Base-by-base conservation (phyloP, 805 yeast genomes). In the Nakazawaea anatomiae region DNA sequence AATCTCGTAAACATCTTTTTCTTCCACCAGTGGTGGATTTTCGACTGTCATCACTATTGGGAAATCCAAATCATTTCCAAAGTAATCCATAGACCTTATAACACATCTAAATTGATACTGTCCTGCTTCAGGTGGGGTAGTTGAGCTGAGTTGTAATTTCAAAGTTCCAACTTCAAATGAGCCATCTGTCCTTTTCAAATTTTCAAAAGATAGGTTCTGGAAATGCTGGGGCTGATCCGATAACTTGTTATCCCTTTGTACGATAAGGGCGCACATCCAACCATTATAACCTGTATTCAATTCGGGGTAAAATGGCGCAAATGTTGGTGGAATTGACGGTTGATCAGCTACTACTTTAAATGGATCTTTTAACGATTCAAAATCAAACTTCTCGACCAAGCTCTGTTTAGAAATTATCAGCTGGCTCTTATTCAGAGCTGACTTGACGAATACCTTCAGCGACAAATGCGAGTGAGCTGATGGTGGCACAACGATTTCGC, bases 211-310 rank as follows among this genome's bases (percentile, higher is more conserved):
- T 31, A 75, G 69, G 54, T 77, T 71, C 42, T 75, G 74, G 57
- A 87, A 61, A 45, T 66, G 66, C 27, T 74, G 72, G 4, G 89
- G 89, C 8, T 79, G 72, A 56, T 91, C 97, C 27, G 85, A 79
- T 44, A 94, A 70, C 65, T 87, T 89, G 54, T 80, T 82, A 67
- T 92, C 98, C 57, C 82, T 82, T 65, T 89, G 96, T 48, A 79
- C 71, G 34, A 80, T 71, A 47, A 94, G 67, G 47, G 84, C 76
- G 34, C 85, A 91, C 44, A 79, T 72, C 91, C 96, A 92, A 31
- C 73, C 72, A 39, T 58, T 61, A 31, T 34, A 32, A 9, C 30
- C 27, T 7, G 9, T 35, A 12, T 48, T 50, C 1, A 49, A 29
- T 14, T 70, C 72, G 28, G 99, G 97, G 74, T 83, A 89, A 62